Evolutionary conservation across 2,329 filamentous ascomycete genomes (phyloP), one percentile per base, ranked within the genome.

Genomic region (Aspergillus costaricaensis): DNA sequence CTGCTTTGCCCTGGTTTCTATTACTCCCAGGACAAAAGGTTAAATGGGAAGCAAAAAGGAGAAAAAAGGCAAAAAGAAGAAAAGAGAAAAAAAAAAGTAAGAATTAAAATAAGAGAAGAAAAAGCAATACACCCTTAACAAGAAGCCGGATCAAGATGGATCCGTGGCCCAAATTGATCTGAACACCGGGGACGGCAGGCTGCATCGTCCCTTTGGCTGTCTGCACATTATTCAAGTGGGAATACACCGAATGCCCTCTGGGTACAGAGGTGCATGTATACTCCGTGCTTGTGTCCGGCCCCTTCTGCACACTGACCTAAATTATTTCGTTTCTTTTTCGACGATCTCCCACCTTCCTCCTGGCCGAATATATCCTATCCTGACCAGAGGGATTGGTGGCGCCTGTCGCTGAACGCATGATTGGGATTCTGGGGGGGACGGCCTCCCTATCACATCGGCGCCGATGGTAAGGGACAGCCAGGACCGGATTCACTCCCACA

Each of bases 401-500:
- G 58, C 30, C 44, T 51, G 44, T 49, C 5, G 44, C 21, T 15
- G 47, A 27, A 27, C 15, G 23, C 25, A 30, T 19, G 47, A 9
- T 27, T 47, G 43, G 43, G 43, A 47, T 8, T 14, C 2, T 17
- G 23, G 25, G 25, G 57, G 49, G 47, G 2, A 14, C 27, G 32
- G 30, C 41, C 53, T 60, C 58, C 58, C 58, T 52, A 60, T 60
- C 44, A 60, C 53, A 52, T 60, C 50, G 44, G 52, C 57, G 39
- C 41, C 54, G 57, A 6, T 49, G 32, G 32, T 36, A 36, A 36
- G 32, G 32, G 32, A 36, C 32, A 36, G 32, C 6, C 32, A 36
- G 32, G 32, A 36, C 32, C 32, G 32, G 12, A 36, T 36, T 36
- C 32, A 36, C 32, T 36, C 32, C 32, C 41, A 44, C 41, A 23